Percentiles rank a stretch among this genome's conserved stretches.
These are phyloP conservation scores for Entomortierella beljakovae DNA, from an alignment of 192 early-diverging fungal species.

Conservation along the genomic window DNA sequence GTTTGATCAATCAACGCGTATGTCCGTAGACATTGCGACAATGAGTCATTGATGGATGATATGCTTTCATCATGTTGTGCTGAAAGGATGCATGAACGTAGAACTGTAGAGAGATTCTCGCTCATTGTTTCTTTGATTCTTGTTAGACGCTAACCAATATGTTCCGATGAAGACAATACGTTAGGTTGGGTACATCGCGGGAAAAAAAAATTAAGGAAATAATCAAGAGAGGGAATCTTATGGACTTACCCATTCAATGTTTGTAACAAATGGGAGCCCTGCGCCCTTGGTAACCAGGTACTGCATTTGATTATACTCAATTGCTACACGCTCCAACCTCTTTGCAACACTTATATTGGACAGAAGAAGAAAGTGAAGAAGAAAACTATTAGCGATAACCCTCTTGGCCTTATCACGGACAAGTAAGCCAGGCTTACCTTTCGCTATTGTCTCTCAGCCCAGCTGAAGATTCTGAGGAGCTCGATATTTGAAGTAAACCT, in stretches of 20 bases:
- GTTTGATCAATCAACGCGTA: constrained; percentile 81
- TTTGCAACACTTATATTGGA: constrained; percentile 67
- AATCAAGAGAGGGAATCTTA: too few relatives aligned
- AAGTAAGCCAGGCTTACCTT: constrained; percentile 11
- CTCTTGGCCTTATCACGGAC: too few relatives aligned
- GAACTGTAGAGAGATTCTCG: constrained; percentile 65
- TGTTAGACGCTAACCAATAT: constrained; percentile 75
- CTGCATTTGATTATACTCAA: constrained; percentile 88
- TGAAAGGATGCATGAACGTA: constrained; percentile 61
- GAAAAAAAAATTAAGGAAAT: too few relatives aligned
- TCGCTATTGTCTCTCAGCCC: constrained; percentile 35
- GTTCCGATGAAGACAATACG: constrained; percentile 9
- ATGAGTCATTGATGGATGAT: constrained; percentile 52
- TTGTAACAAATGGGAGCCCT: constrained; percentile 73
- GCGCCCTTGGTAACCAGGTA: constrained; percentile 75
- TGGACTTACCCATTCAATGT: constrained; percentile 79
- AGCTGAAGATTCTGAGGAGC: constrained; percentile 15
- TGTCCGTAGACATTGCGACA: constrained; percentile 79
- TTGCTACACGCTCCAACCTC: constrained; percentile 83
- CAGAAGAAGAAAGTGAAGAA: too few relatives aligned
- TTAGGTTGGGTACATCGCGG: too few relatives aligned
- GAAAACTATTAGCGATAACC: too few relatives aligned
- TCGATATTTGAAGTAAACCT: constrained; percentile 70
- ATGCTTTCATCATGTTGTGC: constrained; percentile 36
- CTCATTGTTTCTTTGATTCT: constrained; percentile 81